Evolutionary conservation across 306 rosid genomes (phyloP).

Genomic region (Glycine tomentella): DNA sequence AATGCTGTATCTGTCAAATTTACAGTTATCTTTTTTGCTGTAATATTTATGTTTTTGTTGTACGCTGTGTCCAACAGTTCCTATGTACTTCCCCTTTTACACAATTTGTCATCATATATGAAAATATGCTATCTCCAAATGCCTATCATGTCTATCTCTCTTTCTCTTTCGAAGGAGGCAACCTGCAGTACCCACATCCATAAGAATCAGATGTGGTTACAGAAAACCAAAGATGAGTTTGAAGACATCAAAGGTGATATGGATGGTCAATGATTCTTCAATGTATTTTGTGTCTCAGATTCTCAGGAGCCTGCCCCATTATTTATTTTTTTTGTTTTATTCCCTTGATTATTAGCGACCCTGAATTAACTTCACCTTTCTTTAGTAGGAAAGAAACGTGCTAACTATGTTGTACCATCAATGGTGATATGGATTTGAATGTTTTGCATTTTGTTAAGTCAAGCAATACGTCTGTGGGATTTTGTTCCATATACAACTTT

Average conservation of each 20-base stretch:
- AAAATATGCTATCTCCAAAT: conserved; percentile 5
- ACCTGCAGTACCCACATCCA: neutral
- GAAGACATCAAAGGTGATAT: neutral
- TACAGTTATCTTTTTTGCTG: conserved; percentile 23
- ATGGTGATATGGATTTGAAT: too few relatives aligned
- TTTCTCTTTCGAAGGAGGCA: neutral
- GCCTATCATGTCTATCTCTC: neutral
- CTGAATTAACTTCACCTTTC: too few relatives aligned
- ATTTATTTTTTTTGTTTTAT: too few relatives aligned
- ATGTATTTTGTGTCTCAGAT: too few relatives aligned
- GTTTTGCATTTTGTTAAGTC: too few relatives aligned
- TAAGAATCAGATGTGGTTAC: neutral
- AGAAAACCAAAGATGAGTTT: neutral
- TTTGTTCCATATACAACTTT: neutral
- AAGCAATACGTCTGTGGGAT: neutral
- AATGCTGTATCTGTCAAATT: conserved; percentile 22
- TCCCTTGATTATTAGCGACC: too few relatives aligned
- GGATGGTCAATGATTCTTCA: neutral
- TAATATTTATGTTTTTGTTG: conserved; percentile 25
- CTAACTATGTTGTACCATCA: too few relatives aligned
- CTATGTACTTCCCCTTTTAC: neutral
- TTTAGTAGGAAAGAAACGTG: too few relatives aligned
- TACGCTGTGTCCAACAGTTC: neutral
- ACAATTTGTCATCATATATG: too few relatives aligned
- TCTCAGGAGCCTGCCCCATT: too few relatives aligned